Percentiles rank a stretch among this genome's conserved stretches.
Conservation (phyloP, 768 basidiomycete genomes). For the Hypholoma fasciculare region DNA sequence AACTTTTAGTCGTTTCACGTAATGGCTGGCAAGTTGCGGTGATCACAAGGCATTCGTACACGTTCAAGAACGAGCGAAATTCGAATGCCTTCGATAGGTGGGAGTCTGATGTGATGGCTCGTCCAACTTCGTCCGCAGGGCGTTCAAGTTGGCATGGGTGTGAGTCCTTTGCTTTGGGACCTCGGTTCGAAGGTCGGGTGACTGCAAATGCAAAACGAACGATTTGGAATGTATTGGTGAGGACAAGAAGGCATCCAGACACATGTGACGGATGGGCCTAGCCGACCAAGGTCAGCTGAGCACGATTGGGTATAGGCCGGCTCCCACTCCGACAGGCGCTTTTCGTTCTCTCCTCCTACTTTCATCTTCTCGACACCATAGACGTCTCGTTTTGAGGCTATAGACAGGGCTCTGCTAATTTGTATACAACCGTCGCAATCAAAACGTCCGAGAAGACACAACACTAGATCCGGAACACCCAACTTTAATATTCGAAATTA, state of each 20-base stretch:
- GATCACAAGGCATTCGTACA: background rate
- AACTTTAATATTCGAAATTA: background rate
- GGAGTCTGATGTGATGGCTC: no score
- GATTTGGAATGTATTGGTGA: conserved; percentile 3
- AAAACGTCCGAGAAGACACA: background rate
- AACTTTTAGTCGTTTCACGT: background rate
- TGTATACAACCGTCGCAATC: background rate
- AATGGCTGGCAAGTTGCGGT: background rate
- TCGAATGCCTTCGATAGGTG: no score
- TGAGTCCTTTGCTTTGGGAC: background rate
- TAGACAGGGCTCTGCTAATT: background rate
- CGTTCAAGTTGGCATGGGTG: background rate
- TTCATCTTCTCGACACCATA: background rate
- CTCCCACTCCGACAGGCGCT: background rate
- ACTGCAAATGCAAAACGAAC: background rate
- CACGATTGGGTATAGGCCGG: background rate
- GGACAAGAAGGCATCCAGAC: background rate
- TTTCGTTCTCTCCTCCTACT: background rate
- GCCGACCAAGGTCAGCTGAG: background rate
- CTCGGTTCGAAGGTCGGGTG: background rate
- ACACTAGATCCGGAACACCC: background rate
- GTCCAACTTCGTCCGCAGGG: background rate
- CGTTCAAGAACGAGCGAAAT: background rate
- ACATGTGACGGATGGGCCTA: background rate
- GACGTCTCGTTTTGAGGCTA: background rate